These are phyloP conservation scores for Chaetomiaceae sp. DNA, from an alignment of 2,329 filamentous ascomycete genomes.

Conservation along the genomic window DNA sequence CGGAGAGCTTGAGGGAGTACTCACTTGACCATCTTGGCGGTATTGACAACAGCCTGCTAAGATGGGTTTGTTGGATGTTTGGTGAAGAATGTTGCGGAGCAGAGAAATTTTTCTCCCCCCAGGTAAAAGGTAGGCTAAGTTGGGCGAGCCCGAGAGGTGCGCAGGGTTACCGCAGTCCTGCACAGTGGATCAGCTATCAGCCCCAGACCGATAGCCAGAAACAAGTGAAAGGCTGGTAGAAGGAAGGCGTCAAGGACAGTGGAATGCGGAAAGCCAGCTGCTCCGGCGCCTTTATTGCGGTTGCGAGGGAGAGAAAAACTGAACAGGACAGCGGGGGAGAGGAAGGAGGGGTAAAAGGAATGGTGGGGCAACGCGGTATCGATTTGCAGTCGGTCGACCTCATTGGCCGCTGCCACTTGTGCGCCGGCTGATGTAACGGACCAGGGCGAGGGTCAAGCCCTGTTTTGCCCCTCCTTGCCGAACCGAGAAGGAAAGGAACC, in stretches of 20 bases:
- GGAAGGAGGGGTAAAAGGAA: constrained; percentile 26
- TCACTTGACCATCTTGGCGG: constrained; percentile 99
- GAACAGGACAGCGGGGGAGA: constrained; percentile 18
- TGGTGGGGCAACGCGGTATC: constrained; percentile 25
- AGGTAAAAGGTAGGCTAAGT: constrained; percentile 12
- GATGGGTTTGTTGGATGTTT: constrained; percentile 25
- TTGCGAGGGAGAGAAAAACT: constrained; percentile 22
- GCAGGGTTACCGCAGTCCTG: constrained; percentile 21
- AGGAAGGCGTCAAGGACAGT: constrained; percentile 20
- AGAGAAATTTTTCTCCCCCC: constrained; percentile 25
- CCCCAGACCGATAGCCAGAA: constrained; percentile 26
- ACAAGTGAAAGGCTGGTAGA: constrained; percentile 21
- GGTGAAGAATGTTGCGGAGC: constrained; percentile 21
- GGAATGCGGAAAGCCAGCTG: constrained; percentile 21
- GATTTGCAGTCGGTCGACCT: constrained; percentile 23
- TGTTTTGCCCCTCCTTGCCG: constrained; percentile 27
- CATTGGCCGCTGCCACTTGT: constrained; percentile 24
- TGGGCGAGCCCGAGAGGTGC: constrained; percentile 19
- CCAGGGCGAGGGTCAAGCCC: constrained; percentile 29
- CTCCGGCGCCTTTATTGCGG: constrained; percentile 21
- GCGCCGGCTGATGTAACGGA: constrained; percentile 26
- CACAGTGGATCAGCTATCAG: constrained; percentile 26
- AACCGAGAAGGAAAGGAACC: constrained; percentile 9
- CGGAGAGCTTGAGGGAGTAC: constrained; percentile 40
- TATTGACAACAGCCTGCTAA: constrained; percentile 46